Evolutionary conservation across 169 alveolate genomes (phyloP).

Genomic region (Eimeria tenella): DNA sequence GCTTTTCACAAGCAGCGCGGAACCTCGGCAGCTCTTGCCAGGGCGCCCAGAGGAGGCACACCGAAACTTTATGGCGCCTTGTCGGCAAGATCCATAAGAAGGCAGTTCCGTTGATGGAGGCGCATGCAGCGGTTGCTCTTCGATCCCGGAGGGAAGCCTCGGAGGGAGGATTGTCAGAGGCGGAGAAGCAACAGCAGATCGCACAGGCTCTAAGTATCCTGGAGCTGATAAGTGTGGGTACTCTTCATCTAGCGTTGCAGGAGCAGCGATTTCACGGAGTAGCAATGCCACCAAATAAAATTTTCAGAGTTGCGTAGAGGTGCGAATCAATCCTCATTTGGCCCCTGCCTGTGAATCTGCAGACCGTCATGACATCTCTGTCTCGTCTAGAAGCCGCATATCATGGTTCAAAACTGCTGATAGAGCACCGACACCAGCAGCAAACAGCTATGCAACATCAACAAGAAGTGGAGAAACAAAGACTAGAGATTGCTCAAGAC

Average conservation of each 20-base stretch:
- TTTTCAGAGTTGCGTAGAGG: no score
- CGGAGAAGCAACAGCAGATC: not conserved
- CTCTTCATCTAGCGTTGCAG: no score
- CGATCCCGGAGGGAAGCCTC: conserved; percentile 18
- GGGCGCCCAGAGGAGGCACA: not conserved
- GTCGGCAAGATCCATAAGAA: conserved; percentile 69
- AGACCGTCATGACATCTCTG: conserved; percentile 51
- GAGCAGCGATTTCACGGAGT: no score
- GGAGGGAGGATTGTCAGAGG: conserved; percentile 29
- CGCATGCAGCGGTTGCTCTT: conserved; percentile 18
- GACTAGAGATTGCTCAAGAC: not conserved
- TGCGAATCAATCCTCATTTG: no score
- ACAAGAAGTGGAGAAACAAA: not conserved
- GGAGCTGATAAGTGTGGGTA: conserved; percentile 51
- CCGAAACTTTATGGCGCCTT: conserved; percentile 68
- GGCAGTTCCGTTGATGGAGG: conserved; percentile 54
- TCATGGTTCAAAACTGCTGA: conserved; percentile 55
- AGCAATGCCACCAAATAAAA: no score
- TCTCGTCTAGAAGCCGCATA: conserved; percentile 66
- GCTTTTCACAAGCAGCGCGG: conserved; percentile 62
- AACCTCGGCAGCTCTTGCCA: conserved; percentile 28
- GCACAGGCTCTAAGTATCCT: conserved; percentile 52
- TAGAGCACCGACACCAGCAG: conserved; percentile 63
- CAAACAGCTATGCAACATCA: not conserved
- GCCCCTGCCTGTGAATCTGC: not conserved